These are phyloP conservation scores for Schizonepeta tenuifolia DNA, from an alignment of 257 asterid species.

Conservation along the genomic window DNA sequence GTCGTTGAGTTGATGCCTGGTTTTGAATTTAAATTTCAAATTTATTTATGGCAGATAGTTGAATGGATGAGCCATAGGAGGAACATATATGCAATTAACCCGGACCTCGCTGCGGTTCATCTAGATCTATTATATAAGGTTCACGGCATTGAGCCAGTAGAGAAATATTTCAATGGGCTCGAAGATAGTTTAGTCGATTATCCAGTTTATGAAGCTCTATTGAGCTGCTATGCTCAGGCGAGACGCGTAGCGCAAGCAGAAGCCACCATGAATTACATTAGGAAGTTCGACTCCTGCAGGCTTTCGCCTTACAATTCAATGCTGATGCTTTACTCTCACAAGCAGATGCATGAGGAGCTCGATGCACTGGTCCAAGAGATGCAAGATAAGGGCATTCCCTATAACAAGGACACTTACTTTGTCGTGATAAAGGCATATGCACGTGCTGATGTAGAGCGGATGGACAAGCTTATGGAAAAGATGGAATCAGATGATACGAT, in stretches of 20 bases:
- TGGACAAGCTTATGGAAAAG: slow-evolving; percentile 54
- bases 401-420: slow-evolving; percentile 35
- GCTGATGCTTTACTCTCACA: slow-evolving; percentile 45
- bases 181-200: not conserved
- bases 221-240: slow-evolving; percentile 33
- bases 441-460: slow-evolving; percentile 30
- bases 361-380: slow-evolving; percentile 45
- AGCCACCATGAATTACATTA: slow-evolving; percentile 26
- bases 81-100: slow-evolving; percentile 13
- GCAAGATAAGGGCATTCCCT: slow-evolving; percentile 44
- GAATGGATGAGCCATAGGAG: slow-evolving; percentile 34
- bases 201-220: slow-evolving; percentile 34
- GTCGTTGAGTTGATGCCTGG: not conserved
- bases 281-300: not conserved
- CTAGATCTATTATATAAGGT: slow-evolving; percentile 32
- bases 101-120: slow-evolving; percentile 22
- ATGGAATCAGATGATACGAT: slow-evolving; percentile 51
- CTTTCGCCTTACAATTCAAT: slow-evolving; percentile 39
- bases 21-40: not conserved
- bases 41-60: slow-evolving; percentile 23
- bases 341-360: slow-evolving; percentile 40
- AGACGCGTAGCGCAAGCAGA: slow-evolving; percentile 36
- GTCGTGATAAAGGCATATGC: slow-evolving; percentile 41
- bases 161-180: slow-evolving; percentile 28
- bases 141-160: slow-evolving; percentile 29